A percentile compares a stretch with the other conserved stretches of the same genome.
phyloP scores from a whole-genome alignment of 805 yeast species.

The Hermanozyma aechmeae region DNA sequence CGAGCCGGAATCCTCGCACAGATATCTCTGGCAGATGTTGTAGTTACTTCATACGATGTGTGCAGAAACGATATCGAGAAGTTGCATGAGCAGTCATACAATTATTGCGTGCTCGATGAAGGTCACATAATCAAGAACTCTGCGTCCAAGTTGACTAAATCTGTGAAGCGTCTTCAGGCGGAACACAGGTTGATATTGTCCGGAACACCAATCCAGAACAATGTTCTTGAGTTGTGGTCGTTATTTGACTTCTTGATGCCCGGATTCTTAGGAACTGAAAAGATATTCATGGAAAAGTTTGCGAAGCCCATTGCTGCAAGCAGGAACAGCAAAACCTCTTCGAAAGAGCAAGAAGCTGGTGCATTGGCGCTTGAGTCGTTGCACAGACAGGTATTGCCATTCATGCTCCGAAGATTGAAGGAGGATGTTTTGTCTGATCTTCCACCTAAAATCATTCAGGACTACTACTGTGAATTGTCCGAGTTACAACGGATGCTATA shows the following conservation, averaged over 20 bases:
- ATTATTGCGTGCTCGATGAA: conserved; percentile 93
- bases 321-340: conserved; percentile 76
- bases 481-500: conserved; percentile 83
- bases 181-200: conserved; percentile 86
- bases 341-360: conserved; percentile 95
- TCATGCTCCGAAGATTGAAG: conserved; percentile 89
- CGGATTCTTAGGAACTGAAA: conserved; percentile 93
- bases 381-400: conserved; percentile 94
- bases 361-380: conserved; percentile 91
- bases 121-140: conserved; percentile 97
- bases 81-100: conserved; percentile 56
- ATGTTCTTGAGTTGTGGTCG: conserved; percentile 95
- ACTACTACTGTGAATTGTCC: conserved; percentile 92
- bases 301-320: conserved; percentile 98
- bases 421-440: conserved; percentile 93
- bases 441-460: conserved; percentile 98
- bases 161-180: conserved; percentile 75
- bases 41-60: conserved; percentile 93
- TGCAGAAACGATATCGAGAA: conserved; percentile 81
- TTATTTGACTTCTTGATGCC: conserved; percentile 97
- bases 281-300: conserved; percentile 85
- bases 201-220: conserved; percentile 97
- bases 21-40: conserved; percentile 60
- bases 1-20: conserved; percentile 48
- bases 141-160: conserved; percentile 74